These are phyloP conservation scores for Sapria himalayana DNA, from an alignment of 345 rosid species.

Conservation along the genomic window DNA sequence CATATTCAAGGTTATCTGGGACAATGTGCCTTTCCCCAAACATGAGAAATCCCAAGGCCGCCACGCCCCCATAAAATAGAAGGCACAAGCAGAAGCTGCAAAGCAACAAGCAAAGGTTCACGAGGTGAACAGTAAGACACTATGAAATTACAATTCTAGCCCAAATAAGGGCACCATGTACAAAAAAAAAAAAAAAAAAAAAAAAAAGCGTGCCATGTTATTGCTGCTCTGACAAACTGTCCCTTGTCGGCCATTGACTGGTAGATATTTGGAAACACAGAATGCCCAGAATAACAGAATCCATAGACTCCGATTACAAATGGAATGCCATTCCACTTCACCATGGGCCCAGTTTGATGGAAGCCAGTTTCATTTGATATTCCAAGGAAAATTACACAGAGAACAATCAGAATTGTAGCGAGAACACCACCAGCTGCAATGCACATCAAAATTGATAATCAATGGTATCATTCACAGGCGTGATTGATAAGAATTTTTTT, in stretches of 20 bases:
- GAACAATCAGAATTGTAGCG: constrained; percentile 36
- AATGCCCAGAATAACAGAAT: constrained; percentile 65
- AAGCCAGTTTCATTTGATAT: constrained; percentile 46
- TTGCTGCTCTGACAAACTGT: constrained; percentile 44
- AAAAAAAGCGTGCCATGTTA: constrained; percentile 23
- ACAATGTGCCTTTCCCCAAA: constrained; percentile 67
- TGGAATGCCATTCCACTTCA: constrained; percentile 72
- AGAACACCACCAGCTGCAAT: constrained; percentile 76
- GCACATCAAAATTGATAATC: too few relatives aligned
- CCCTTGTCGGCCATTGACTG: constrained; percentile 94
- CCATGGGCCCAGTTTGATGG: constrained; percentile 40
- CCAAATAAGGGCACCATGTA: too few relatives aligned
- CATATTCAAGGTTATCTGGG: constrained; percentile 82
- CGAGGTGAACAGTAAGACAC: neutral
- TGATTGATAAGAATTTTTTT: too few relatives aligned
- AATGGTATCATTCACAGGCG: too few relatives aligned
- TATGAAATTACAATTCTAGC: too few relatives aligned
- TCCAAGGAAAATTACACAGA: constrained; percentile 40
- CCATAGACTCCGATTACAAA: constrained; percentile 72
- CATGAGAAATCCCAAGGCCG: constrained; percentile 65
- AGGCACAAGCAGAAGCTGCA: constrained; percentile 57
- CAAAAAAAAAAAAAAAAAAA: too few relatives aligned
- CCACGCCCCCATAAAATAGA: constrained; percentile 50
- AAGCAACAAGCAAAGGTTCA: constrained; percentile 2
- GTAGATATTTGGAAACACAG: constrained; percentile 85